Conservation (phyloP, 768 basidiomycete species). For the Tephrocybe sp. region DNA sequence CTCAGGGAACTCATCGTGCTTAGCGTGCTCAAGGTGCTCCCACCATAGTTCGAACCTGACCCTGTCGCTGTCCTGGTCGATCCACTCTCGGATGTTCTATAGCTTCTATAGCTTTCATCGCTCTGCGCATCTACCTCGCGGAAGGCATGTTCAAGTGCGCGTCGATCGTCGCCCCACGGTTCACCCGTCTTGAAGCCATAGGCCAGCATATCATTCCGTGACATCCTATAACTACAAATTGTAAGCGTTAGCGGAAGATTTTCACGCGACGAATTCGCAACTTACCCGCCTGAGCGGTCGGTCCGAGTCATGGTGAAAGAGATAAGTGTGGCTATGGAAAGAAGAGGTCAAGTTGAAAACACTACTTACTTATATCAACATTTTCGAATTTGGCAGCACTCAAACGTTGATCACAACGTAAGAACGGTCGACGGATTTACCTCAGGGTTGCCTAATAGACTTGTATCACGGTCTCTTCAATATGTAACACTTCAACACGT, state of each 20-base stretch:
- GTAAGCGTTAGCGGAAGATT: background rate
- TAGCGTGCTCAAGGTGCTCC: background rate
- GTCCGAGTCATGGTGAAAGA: background rate
- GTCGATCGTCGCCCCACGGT: slow-evolving; percentile 29
- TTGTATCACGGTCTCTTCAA: too few relatives aligned
- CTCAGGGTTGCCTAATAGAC: too few relatives aligned
- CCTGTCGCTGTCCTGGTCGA: too few relatives aligned
- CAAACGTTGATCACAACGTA: too few relatives aligned
- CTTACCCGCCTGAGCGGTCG: slow-evolving; percentile 2
- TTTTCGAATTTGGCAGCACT: too few relatives aligned
- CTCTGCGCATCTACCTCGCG: slow-evolving; percentile 8
- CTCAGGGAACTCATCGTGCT: slow-evolving; percentile 1
- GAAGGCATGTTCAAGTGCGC: slow-evolving; percentile 26
- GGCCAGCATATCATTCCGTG: slow-evolving; percentile 25
- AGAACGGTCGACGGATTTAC: too few relatives aligned
- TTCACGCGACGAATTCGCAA: background rate
- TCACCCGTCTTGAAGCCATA: slow-evolving; percentile 31
- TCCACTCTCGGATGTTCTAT: background rate
- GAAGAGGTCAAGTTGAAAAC: too few relatives aligned
- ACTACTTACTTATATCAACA: too few relatives aligned
- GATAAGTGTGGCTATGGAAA: background rate
- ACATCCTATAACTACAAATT: slow-evolving; percentile 15
- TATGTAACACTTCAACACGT: too few relatives aligned
- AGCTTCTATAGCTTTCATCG: background rate
- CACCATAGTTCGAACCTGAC: slow-evolving; percentile 1